phyloP scores from a whole-genome alignment of 768 basidiomycete genomes.

The Flagelloscypha sp. region DNA sequence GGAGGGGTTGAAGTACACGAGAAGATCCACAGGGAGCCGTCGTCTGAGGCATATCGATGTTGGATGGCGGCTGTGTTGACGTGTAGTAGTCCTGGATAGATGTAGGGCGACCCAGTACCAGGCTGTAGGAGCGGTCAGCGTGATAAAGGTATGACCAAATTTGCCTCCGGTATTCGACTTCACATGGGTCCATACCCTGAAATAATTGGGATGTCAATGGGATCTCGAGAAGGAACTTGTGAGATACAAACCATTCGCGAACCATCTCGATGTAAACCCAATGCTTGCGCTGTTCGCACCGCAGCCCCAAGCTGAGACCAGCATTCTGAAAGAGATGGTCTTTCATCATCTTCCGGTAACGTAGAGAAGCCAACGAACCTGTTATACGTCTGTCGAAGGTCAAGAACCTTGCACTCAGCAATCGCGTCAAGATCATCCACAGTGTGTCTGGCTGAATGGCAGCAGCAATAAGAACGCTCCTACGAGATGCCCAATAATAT shows the following conservation, averaged over 20 bases:
- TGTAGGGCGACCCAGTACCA: slow-evolving; percentile 84
- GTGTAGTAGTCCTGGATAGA: slow-evolving; percentile 87
- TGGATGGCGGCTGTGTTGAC: slow-evolving; percentile 70
- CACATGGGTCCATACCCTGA: slow-evolving; percentile 64
- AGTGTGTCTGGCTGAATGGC: slow-evolving; percentile 90
- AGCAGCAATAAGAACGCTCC: slow-evolving; percentile 83
- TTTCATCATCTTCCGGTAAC: slow-evolving; percentile 56
- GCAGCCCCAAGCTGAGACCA: slow-evolving; percentile 95
- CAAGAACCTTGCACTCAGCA: slow-evolving; percentile 68
- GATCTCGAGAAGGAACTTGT: slow-evolving; percentile 1
- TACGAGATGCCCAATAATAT: slow-evolving; percentile 95
- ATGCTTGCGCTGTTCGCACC: slow-evolving; percentile 86
- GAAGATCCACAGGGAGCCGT: too few species aligned
- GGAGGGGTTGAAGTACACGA: slow-evolving; percentile 41
- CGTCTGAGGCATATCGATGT: slow-evolving; percentile 55
- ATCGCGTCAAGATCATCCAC: slow-evolving; percentile 86
- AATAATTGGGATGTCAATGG: slow-evolving; percentile 7
- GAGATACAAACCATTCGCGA: slow-evolving; percentile 60
- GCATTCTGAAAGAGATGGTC: slow-evolving; percentile 89
- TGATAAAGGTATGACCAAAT: slow-evolving; percentile 94
- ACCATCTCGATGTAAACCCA: slow-evolving; percentile 88
- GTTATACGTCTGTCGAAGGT: slow-evolving; percentile 39
- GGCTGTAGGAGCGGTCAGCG: slow-evolving; percentile 85
- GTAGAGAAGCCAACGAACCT: slow-evolving; percentile 17
- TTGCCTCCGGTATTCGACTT: slow-evolving; percentile 82